phyloP scores from a whole-genome alignment of 768 basidiomycete genomes.

The Termitomyces sp. region DNA sequence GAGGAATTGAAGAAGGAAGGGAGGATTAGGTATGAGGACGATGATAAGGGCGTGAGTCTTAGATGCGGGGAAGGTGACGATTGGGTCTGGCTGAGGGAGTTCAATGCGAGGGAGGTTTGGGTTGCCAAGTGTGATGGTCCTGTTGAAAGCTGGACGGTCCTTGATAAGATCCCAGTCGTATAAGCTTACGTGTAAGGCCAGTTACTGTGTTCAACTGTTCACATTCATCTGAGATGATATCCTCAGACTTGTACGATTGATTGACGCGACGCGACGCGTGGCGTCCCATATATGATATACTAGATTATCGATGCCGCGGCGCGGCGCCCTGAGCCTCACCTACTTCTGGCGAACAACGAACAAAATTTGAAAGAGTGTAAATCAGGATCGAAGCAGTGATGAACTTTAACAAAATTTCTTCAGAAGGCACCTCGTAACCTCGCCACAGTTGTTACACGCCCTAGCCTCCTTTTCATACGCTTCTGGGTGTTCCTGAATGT shows the following conservation, averaged over 20 bases:
- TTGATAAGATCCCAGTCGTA: conserved; percentile 31
- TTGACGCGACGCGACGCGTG: background rate
- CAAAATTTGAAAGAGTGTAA: too few species aligned
- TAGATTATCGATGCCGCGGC: too few species aligned
- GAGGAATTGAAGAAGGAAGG: conserved; percentile 38
- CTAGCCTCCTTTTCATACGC: conserved; percentile 26
- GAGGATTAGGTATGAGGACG: conserved; percentile 24
- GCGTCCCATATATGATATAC: background rate
- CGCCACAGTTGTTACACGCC: conserved; percentile 32
- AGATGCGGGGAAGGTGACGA: conserved; percentile 28
- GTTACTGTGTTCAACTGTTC: too few species aligned
- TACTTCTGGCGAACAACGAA: too few species aligned
- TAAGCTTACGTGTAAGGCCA: too few species aligned
- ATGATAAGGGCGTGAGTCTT: conserved; percentile 26
- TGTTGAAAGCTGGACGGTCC: conserved; percentile 55
- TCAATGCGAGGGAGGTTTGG: conserved; percentile 56
- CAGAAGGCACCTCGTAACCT: conserved; percentile 19
- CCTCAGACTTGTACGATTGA: too few species aligned
- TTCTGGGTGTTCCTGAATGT: too few species aligned
- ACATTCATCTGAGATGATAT: too few species aligned
- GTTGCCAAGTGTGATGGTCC: conserved; percentile 57
- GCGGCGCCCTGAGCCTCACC: too few species aligned
- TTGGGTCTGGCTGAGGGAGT: conserved; percentile 39
- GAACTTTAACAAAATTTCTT: conserved; percentile 14
- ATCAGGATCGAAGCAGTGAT: background rate